Conservation (phyloP, 2,329 filamentous ascomycete species). For the Paraphoma chrysanthemicola region DNA sequence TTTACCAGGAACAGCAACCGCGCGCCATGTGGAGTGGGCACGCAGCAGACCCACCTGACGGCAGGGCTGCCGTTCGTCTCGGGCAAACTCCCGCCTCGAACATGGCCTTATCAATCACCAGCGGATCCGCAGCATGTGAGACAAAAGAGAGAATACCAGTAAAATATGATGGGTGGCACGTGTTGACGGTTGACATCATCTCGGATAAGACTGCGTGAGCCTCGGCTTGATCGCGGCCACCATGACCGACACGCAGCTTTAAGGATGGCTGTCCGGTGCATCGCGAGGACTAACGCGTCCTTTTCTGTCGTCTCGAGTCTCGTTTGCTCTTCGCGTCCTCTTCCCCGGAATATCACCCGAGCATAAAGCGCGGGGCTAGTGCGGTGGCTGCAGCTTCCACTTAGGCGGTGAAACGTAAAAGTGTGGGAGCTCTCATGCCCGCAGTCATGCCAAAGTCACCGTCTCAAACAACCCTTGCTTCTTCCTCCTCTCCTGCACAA, state of each 20-base stretch:
- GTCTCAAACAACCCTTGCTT: slow-evolving; percentile 3
- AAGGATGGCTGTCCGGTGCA: slow-evolving; percentile 19
- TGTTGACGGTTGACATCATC: slow-evolving; percentile 25
- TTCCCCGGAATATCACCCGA: slow-evolving; percentile 17
- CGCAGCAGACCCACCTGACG: slow-evolving; percentile 21
- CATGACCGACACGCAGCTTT: slow-evolving; percentile 5
- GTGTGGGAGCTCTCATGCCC: slow-evolving; percentile 18
- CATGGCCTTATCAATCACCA: not conserved
- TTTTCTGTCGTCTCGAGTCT: slow-evolving; percentile 12
- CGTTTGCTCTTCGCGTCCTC: slow-evolving; percentile 24
- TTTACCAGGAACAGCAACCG: slow-evolving; percentile 25
- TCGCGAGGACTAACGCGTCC: slow-evolving; percentile 8
- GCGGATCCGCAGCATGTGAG: slow-evolving; percentile 29
- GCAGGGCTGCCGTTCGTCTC: slow-evolving; percentile 3
- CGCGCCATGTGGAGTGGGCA: slow-evolving; percentile 20
- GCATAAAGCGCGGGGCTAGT: slow-evolving; percentile 33
- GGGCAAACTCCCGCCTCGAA: slow-evolving; percentile 1
- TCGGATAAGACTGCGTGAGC: slow-evolving; percentile 19
- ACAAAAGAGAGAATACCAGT: not conserved
- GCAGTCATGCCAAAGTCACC: slow-evolving; percentile 36
- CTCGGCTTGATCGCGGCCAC: slow-evolving; percentile 30
- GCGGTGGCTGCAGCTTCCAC: slow-evolving; percentile 18
- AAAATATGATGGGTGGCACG: not conserved
- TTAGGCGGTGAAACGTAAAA: slow-evolving; percentile 34
- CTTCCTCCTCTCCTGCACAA: slow-evolving; percentile 16